Evolutionary conservation across 371 early-diverging fungal genomes (phyloP).

Genomic region (Mortierella sp.): DNA sequence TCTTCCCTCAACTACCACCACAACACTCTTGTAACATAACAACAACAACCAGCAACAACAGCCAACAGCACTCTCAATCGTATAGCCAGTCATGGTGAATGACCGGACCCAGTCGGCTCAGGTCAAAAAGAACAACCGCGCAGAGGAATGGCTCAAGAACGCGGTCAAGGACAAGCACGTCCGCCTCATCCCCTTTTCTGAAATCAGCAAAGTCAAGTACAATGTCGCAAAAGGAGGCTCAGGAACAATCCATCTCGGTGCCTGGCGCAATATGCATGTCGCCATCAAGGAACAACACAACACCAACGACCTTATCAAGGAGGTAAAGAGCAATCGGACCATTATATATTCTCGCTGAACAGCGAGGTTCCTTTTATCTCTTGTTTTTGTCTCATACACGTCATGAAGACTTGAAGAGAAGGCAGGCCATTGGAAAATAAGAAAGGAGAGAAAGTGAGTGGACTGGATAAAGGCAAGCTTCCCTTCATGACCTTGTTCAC

Average conservation of each 20-base stretch:
- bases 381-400: background rate
- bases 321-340: constrained; percentile 31
- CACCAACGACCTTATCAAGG: constrained; percentile 57
- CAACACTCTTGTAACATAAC: background rate
- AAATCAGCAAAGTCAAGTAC: constrained; percentile 58
- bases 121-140: constrained; percentile 53
- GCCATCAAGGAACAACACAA: constrained; percentile 59
- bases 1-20: background rate
- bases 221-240: constrained; percentile 57
- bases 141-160: constrained; percentile 58
- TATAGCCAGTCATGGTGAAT: constrained; percentile 38
- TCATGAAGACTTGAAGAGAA: too few relatives aligned
- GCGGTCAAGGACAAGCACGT: constrained; percentile 58
- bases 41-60: background rate
- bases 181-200: constrained; percentile 53
- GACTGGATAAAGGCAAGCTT: too few relatives aligned
- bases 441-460: too few relatives aligned
- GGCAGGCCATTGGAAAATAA: too few relatives aligned
- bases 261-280: constrained; percentile 57
- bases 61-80: background rate
- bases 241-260: constrained; percentile 57
- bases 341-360: too few relatives aligned
- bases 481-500: too few relatives aligned
- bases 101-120: constrained; percentile 53
- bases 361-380: background rate